These are phyloP conservation scores for Chlorella sorokiniana DNA, from an alignment of 139 green algal genomes.

Conservation along the genomic window DNA sequence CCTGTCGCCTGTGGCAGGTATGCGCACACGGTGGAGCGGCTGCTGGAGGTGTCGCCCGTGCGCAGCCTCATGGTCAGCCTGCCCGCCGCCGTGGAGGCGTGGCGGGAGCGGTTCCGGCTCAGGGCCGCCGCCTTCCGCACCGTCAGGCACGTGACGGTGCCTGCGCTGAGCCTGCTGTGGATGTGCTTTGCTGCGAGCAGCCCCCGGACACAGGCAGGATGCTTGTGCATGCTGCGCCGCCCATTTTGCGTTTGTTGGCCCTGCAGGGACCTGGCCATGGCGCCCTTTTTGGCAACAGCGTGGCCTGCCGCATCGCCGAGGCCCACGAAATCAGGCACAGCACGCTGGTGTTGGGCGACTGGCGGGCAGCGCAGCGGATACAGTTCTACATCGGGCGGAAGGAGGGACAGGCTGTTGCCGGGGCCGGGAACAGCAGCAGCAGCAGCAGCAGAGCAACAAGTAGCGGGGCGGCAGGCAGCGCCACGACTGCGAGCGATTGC, in stretches of 20 bases:
- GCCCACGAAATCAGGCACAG: slow-evolving; percentile 36
- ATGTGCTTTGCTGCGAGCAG: too few species aligned
- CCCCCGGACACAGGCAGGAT: too few species aligned
- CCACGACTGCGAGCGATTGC: background rate
- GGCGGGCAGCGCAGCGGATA: slow-evolving; percentile 56
- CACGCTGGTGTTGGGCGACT: slow-evolving; percentile 53
- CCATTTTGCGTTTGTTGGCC: too few species aligned
- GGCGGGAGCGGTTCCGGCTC: slow-evolving; percentile 43
- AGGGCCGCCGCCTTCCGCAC: slow-evolving; percentile 7
- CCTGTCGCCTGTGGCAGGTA: slow-evolving; percentile 11
- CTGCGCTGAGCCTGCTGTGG: too few species aligned
- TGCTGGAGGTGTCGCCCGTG: slow-evolving; percentile 32
- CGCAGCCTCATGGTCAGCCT: slow-evolving; percentile 37
- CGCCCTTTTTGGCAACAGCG: slow-evolving; percentile 60
- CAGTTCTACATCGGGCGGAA: slow-evolving; percentile 33
- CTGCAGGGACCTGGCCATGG: slow-evolving; percentile 47
- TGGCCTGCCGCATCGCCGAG: slow-evolving; percentile 44
- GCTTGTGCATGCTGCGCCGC: too few species aligned
- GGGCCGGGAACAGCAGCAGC: background rate
- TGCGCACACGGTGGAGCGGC: slow-evolving; percentile 10
- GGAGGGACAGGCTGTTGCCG: background rate
- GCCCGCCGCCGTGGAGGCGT: slow-evolving; percentile 42
- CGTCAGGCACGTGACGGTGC: background rate
- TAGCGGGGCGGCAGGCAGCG: background rate
- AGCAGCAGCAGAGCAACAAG: background rate